Evolutionary conservation across 768 basidiomycete species (phyloP), one percentile per base, ranked within the genome.

Genomic region (Kwoniella newhampshirensis): DNA sequence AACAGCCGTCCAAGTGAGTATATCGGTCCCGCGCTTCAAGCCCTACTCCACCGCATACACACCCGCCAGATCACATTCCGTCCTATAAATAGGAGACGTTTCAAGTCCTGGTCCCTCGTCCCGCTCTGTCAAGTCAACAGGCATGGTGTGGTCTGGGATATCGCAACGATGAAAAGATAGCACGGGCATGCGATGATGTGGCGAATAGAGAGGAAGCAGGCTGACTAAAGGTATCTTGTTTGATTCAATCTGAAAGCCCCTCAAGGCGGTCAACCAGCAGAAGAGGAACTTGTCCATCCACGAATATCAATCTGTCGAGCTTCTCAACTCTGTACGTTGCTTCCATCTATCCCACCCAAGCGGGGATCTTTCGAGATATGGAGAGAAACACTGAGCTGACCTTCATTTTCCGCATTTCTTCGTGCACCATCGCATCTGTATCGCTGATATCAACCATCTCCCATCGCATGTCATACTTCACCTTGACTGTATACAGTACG

Each of bases 261-360:
- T 58, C 49, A 51, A 60, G 59, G 51, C 43, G 23, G 50, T 54
- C 41, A 48, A 39, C 39, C 51, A 52, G 32, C 91, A 93, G 83
- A 88, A 82, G 80, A 89, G 92, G 63, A 88, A 85, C 76, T 85
- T 97, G 70, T 94, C 91, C 23, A 92, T 99, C 70, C 96, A 99
- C 79, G 96, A 99, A 80, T 90, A 96, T 80, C 93, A 98, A 78
- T 94, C 92, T 41, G 88, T 98, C 78, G 86, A 87, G 63, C 82
- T 99, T 43, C 84, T 99, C 67, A 96, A 97, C 80, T 86, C 91
- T 63, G 94, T 97, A 74, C 70, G 76, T 57, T n/a, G 51, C 53
- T 40, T 46, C 37, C 32, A 9, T 21, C 30, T 13, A 52, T 40
- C 48, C 46, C 37, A 48, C 45, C 55, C 32, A 26, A 18, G 37